Evolutionary conservation across 495 filamentous ascomycete genomes (phyloP).

Genomic region (Talaromyces trachyspermus): DNA sequence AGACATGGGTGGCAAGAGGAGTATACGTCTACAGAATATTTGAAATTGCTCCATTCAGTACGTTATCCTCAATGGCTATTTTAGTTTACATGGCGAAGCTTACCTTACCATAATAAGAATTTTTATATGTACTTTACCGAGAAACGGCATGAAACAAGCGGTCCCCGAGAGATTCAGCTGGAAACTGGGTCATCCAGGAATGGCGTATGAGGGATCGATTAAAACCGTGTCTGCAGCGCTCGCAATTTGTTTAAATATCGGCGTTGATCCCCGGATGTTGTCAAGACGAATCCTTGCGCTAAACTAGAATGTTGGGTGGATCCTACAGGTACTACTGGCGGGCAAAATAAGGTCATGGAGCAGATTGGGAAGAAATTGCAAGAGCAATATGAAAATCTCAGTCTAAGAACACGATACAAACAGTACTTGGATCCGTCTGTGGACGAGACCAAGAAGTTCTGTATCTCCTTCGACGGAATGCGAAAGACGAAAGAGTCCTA

Average conservation of each 20-base stretch:
- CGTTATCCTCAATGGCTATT: neutral
- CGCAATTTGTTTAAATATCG: slow-evolving; percentile 92
- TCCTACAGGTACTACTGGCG: slow-evolving; percentile 62
- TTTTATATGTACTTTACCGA: slow-evolving; percentile 99
- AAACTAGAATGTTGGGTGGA: slow-evolving; percentile 97
- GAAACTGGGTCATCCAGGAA: slow-evolving; percentile 64
- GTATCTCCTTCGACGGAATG: slow-evolving; percentile 81
- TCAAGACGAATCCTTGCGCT: slow-evolving; percentile 87
- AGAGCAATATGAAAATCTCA: slow-evolving; percentile 89
- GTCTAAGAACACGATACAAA: slow-evolving; percentile 90
- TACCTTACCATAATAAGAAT: slow-evolving; percentile 22
- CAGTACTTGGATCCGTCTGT: slow-evolving; percentile 93
- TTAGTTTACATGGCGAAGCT: neutral
- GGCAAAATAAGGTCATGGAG: slow-evolving; percentile 79
- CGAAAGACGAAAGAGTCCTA: slow-evolving; percentile 89
- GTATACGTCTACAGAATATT: slow-evolving; percentile 51
- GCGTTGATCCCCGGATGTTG: slow-evolving; percentile 95
- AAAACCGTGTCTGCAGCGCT: slow-evolving; percentile 95
- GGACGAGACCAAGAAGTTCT: slow-evolving; percentile 94
- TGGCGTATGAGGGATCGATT: slow-evolving; percentile 96
- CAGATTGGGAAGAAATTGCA: slow-evolving; percentile 93
- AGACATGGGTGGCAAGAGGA: slow-evolving; percentile 58
- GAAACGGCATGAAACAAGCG: slow-evolving; percentile 94
- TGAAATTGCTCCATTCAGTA: slow-evolving; percentile 52
- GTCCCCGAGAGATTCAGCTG: slow-evolving; percentile 67